Evolutionary conservation across 768 basidiomycete genomes (phyloP).

Genomic region (Leccinum uliginosum): DNA sequence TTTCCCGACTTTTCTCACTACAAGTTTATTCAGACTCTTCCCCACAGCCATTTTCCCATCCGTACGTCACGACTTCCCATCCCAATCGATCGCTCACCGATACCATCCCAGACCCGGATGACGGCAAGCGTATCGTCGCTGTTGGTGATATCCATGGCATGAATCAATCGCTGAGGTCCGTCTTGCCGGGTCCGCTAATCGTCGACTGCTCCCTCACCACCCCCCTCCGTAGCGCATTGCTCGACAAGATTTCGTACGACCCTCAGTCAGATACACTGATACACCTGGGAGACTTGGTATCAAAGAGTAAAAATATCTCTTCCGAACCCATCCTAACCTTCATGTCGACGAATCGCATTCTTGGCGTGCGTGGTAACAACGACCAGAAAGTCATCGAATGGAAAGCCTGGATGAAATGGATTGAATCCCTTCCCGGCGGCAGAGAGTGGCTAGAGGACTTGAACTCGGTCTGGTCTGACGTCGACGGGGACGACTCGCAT

Average conservation of each 20-base stretch:
- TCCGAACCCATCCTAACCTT: conserved; percentile 62
- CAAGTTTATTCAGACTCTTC: conserved; percentile 38
- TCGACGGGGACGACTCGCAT: conserved; percentile 32
- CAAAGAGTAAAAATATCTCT: conserved; percentile 52
- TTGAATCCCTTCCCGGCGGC: conserved; percentile 40
- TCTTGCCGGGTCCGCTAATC: neutral
- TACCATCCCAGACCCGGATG: conserved; percentile 41
- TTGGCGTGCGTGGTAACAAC: conserved; percentile 90
- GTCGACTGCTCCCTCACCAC: neutral
- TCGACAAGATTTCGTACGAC: conserved; percentile 58
- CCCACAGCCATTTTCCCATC: conserved; percentile 48
- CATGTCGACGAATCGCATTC: conserved; percentile 58
- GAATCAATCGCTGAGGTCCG: conserved; percentile 62
- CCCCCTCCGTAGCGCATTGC: conserved; percentile 46
- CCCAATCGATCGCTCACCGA: neutral
- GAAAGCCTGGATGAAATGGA: conserved; percentile 84
- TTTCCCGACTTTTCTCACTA: conserved; percentile 58
- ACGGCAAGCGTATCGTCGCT: conserved; percentile 58
- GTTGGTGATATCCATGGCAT: conserved; percentile 91
- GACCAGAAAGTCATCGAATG: conserved; percentile 91
- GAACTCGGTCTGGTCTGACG: conserved; percentile 39
- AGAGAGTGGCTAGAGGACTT: conserved; percentile 52
- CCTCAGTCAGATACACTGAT: conserved; percentile 63
- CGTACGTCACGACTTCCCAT: conserved; percentile 31
- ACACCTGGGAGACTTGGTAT: conserved; percentile 81